Evolutionary conservation across 345 rosid species (phyloP).

Genomic region (Eucalyptus guilfoylei): DNA sequence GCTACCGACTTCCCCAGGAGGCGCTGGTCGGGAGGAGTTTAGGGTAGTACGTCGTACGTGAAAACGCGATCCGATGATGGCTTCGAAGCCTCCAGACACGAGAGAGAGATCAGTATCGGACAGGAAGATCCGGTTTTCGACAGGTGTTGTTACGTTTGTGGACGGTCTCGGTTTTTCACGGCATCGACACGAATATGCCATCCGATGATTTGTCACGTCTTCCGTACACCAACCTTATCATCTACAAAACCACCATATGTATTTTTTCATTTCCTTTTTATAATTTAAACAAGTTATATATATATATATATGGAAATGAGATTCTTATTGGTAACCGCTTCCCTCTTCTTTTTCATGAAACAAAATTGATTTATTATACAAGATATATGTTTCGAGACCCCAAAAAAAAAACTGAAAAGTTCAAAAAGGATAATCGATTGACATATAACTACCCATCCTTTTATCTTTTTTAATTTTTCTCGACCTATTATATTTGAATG

Average conservation of each 20-base stretch:
- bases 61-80: background rate
- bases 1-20: too few relatives aligned
- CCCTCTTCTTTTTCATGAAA: too few relatives aligned
- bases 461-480: too few relatives aligned
- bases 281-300: too few relatives aligned
- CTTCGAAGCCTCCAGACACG: background rate
- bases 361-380: too few relatives aligned
- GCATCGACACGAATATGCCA: background rate
- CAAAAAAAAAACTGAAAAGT: too few relatives aligned
- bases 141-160: background rate
- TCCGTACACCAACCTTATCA: background rate
- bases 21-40: background rate
- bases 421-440: too few relatives aligned
- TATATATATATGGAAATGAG: too few relatives aligned
- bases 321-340: too few relatives aligned
- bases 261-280: background rate
- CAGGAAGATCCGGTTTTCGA: background rate
- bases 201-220: background rate
- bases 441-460: too few relatives aligned
- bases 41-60: background rate
- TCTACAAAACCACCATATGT: background rate
- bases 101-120: background rate
- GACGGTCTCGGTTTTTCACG: background rate
- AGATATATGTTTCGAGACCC: too few relatives aligned
- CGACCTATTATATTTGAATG: too few relatives aligned